These are phyloP conservation scores for Metarhizium brunneum DNA, from an alignment of 2,329 filamentous ascomycete species.

Conservation along the genomic window DNA sequence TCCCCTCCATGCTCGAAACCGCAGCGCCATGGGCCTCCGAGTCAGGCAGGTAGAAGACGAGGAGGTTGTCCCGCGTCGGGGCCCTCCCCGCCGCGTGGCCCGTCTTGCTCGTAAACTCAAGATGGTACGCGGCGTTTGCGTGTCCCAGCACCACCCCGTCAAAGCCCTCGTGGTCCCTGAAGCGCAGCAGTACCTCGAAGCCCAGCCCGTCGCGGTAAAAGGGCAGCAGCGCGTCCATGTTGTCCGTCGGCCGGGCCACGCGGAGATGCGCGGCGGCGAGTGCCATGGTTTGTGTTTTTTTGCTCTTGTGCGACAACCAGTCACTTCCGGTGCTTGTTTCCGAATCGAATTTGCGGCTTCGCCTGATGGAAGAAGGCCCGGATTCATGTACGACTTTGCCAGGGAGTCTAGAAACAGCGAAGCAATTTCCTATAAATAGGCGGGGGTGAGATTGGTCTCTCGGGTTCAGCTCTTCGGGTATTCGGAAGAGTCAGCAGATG, in stretches of 20 bases:
- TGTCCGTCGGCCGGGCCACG: constrained; percentile 31
- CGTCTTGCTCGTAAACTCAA: constrained; percentile 30
- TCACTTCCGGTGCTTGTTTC: no score
- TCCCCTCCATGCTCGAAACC: constrained; percentile 23
- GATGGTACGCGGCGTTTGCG: constrained; percentile 26
- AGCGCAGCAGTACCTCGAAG: constrained; percentile 24
- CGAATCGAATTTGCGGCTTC: no score
- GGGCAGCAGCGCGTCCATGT: constrained; percentile 25
- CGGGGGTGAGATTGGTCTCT: no score
- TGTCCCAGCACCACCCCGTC: constrained; percentile 33
- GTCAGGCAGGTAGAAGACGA: constrained; percentile 33
- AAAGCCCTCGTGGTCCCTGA: constrained; percentile 27
- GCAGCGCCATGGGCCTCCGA: constrained; percentile 17
- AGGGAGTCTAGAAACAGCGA: no score
- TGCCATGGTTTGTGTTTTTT: constrained; percentile 5
- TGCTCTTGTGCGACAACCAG: no score
- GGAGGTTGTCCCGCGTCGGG: constrained; percentile 32
- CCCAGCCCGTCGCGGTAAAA: constrained; percentile 34
- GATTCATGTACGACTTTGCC: no score
- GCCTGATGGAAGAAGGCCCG: no score
- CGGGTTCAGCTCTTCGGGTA: no score
- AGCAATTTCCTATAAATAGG: no score
- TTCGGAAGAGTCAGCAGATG: background rate
- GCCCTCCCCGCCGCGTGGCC: constrained; percentile 25
- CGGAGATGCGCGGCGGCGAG: constrained; percentile 22